A percentile compares a stretch with the other conserved stretches of the same genome.
These are phyloP conservation scores for Lachnum nothofagi DNA, from an alignment of 2,329 filamentous ascomycete species.

Conservation along the genomic window DNA sequence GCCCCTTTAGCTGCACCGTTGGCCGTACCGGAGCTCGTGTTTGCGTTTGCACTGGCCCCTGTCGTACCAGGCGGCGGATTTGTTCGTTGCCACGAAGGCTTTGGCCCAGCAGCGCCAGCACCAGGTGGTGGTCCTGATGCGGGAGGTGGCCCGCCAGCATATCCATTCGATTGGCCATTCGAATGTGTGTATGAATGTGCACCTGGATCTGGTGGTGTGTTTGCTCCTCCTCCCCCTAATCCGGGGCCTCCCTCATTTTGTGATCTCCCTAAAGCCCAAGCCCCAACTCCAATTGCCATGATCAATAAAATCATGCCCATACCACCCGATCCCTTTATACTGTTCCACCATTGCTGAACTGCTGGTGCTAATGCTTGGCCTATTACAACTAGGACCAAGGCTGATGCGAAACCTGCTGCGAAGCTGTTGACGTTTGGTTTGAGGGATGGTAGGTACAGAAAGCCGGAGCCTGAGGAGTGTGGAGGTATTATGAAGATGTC, in stretches of 20 bases:
- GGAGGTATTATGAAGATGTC: constrained; percentile 97
- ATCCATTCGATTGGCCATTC: constrained; percentile 23
- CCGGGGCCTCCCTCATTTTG: constrained; percentile 46
- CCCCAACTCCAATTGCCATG: constrained; percentile 66
- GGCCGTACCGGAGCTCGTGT: constrained; percentile 9
- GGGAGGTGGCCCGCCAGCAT: constrained; percentile 18
- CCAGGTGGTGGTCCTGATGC: constrained; percentile 21
- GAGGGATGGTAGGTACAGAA: constrained; percentile 89
- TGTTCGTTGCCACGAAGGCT: constrained; percentile 27
- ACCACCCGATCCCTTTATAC: constrained; percentile 66
- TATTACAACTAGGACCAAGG: constrained; percentile 66
- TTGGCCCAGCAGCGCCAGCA: constrained; percentile 22
- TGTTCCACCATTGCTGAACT: constrained; percentile 66
- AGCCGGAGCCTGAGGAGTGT: constrained; percentile 81
- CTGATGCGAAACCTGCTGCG: constrained; percentile 75
- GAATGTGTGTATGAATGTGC: constrained; percentile 19
- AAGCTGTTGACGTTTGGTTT: constrained; percentile 86
- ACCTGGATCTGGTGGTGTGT: constrained; percentile 13
- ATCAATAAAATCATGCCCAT: constrained; percentile 68
- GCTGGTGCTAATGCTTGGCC: constrained; percentile 69
- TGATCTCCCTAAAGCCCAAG: constrained; percentile 69
- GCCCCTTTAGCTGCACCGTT: constrained; percentile 40
- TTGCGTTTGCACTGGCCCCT: constrained; percentile 19
- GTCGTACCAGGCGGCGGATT: constrained; percentile 14
- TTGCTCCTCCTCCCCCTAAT: constrained; percentile 23